Conservation (phyloP, 257 asterid genomes). For the Plantago elongata region DNA sequence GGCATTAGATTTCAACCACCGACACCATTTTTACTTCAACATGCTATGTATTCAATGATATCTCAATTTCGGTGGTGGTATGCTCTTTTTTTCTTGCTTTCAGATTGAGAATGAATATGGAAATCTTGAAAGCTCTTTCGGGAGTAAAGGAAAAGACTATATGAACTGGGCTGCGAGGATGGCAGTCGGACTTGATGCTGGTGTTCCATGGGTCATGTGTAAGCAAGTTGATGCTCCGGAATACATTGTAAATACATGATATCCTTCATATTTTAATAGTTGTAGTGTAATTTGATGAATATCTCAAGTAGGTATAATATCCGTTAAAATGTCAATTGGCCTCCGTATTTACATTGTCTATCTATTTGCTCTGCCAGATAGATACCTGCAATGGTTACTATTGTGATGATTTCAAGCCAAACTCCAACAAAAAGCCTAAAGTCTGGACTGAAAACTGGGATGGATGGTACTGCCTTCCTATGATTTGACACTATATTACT, state of each 20-base stretch:
- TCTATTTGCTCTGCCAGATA: constrained; percentile 45
- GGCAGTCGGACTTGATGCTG: constrained; percentile 90
- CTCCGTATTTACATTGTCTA: neutral
- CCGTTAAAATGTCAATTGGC: neutral
- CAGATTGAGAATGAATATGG: constrained; percentile 99
- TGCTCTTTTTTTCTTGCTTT: constrained; percentile 14
- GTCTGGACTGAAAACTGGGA: constrained; percentile 96
- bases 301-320: constrained; percentile 1
- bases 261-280: constrained; percentile 17
- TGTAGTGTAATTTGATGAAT: constrained; percentile 11
- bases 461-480: constrained; percentile 52
- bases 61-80: constrained; percentile 12
- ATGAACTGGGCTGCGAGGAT: constrained; percentile 90
- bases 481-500: constrained; percentile 3
- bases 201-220: constrained; percentile 99
- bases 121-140: constrained; percentile 71
- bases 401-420: constrained; percentile 84
- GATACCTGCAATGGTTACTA: constrained; percentile 93
- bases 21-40: neutral
- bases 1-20: neutral
- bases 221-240: constrained; percentile 95
- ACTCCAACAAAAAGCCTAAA: constrained; percentile 66
- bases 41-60: neutral
- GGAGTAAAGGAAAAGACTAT: constrained; percentile 61
- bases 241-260: constrained; percentile 51